Evolutionary conservation across 1,139 yeast species (phyloP).

Genomic region (Sugiyamaella paludigena): DNA sequence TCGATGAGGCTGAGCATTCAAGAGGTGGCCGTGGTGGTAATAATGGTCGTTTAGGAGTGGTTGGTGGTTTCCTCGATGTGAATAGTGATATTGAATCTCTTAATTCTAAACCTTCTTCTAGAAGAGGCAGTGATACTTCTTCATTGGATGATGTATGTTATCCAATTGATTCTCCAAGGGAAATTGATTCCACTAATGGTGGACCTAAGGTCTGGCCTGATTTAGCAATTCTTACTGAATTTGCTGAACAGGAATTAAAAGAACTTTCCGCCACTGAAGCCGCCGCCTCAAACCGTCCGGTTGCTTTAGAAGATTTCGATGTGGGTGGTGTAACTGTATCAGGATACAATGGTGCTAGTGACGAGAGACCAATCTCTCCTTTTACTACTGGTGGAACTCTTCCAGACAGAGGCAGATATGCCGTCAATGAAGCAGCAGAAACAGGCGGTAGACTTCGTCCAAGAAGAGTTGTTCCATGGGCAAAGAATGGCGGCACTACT

Average conservation of each 20-base stretch:
- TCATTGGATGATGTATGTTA: constrained; percentile 88
- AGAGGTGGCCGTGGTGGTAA: not conserved
- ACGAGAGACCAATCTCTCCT: constrained; percentile 32
- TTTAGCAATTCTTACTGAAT: constrained; percentile 67
- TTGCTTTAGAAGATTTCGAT: constrained; percentile 27
- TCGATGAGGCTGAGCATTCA: constrained; percentile 5
- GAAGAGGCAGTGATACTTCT: constrained; percentile 65
- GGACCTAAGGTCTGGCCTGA: constrained; percentile 72
- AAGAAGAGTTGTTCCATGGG: constrained; percentile 76
- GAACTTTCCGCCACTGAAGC: constrained; percentile 38
- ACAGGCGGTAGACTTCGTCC: constrained; percentile 69
- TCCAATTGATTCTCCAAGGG: constrained; percentile 57
- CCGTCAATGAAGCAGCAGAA: constrained; percentile 65
- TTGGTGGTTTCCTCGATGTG: constrained; percentile 19
- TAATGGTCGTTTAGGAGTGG: not conserved
- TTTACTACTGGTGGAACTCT: constrained; percentile 14
- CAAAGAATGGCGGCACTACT: constrained; percentile 28
- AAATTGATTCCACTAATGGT: constrained; percentile 37
- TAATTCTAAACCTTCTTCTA: constrained; percentile 65
- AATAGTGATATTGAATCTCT: constrained; percentile 21
- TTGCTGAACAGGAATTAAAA: constrained; percentile 63
- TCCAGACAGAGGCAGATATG: constrained; percentile 27
- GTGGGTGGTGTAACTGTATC: constrained; percentile 16
- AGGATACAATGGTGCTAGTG: not conserved
- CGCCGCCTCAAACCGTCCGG: constrained; percentile 33